phyloP scores from a whole-genome alignment of 108 stramenopile genomes.

The Cyclostephanos tholiformis region DNA sequence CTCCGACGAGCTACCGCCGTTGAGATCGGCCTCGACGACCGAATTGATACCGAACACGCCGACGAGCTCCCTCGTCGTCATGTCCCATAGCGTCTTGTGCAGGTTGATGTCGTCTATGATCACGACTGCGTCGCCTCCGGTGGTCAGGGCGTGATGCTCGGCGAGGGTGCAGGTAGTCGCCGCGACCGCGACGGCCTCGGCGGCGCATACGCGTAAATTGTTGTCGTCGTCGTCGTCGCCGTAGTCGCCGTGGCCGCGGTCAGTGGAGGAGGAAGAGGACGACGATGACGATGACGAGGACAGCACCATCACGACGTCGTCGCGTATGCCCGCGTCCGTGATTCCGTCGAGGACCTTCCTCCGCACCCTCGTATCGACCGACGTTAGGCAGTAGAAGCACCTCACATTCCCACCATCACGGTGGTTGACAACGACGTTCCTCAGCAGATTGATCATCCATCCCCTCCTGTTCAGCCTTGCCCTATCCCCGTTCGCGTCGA shows the following conservation, averaged over 20 bases:
- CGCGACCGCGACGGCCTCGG: slow-evolving; percentile 67
- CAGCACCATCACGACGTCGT: slow-evolving; percentile 62
- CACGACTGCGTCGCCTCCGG: slow-evolving; percentile 73
- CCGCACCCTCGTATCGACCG: slow-evolving; percentile 28
- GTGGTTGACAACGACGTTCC: slow-evolving; percentile 40
- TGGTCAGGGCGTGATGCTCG: slow-evolving; percentile 69
- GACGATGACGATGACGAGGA: slow-evolving; percentile 33
- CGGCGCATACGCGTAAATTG: slow-evolving; percentile 14
- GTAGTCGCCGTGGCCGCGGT: not conserved
- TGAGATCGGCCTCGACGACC: slow-evolving; percentile 76
- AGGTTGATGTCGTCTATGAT: slow-evolving; percentile 81
- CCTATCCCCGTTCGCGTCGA: not conserved
- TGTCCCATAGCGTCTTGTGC: slow-evolving; percentile 87
- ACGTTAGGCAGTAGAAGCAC: slow-evolving; percentile 76
- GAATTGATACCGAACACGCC: slow-evolving; percentile 83
- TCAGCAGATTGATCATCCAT: slow-evolving; percentile 50
- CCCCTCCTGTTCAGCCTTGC: slow-evolving; percentile 34
- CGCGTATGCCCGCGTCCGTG: slow-evolving; percentile 50
- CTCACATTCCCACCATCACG: slow-evolving; percentile 19
- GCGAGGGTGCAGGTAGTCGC: slow-evolving; percentile 81
- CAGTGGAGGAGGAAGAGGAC: not conserved
- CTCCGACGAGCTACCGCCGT: slow-evolving; percentile 86
- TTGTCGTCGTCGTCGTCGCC: not conserved
- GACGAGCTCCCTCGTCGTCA: slow-evolving; percentile 74
- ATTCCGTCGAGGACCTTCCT: slow-evolving; percentile 46